Evolutionary conservation across 2,329 filamentous ascomycete species (phyloP).

Genomic region (Ceratocystis albifundus): DNA sequence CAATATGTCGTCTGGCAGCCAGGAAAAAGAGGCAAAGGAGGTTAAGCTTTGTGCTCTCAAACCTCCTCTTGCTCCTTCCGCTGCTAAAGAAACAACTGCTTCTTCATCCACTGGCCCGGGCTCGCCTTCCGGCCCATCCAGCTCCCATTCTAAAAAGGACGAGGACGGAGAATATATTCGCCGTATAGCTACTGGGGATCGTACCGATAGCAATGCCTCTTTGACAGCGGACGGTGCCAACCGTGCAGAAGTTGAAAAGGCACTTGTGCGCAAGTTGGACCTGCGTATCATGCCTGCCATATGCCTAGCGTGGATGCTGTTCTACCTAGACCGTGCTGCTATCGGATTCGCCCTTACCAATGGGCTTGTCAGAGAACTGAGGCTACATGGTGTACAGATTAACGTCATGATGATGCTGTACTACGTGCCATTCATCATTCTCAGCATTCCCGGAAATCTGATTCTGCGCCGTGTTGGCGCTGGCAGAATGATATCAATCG

Average conservation of each 20-base stretch:
- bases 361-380: slow-evolving; percentile 46
- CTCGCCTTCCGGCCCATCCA: slow-evolving; percentile 7
- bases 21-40: neutral
- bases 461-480: slow-evolving; percentile 25
- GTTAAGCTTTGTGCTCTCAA: slow-evolving; percentile 6
- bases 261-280: slow-evolving; percentile 22
- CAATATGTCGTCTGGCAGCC: slow-evolving; percentile 6
- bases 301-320: slow-evolving; percentile 23
- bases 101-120: neutral
- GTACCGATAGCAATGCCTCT: slow-evolving; percentile 4
- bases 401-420: slow-evolving; percentile 28
- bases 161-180: slow-evolving; percentile 16
- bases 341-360: slow-evolving; percentile 34
- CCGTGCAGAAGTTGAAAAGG: neutral
- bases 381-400: slow-evolving; percentile 51
- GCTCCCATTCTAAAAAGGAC: slow-evolving; percentile 16
- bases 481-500: slow-evolving; percentile 24
- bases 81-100: neutral
- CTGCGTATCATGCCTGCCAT: slow-evolving; percentile 22
- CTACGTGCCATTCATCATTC: slow-evolving; percentile 25
- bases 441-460: slow-evolving; percentile 27
- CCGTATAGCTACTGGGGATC: neutral
- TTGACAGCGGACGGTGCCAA: neutral
- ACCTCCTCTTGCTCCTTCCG: neutral
- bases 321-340: slow-evolving; percentile 29